Evolutionary conservation across 495 filamentous ascomycete genomes (phyloP), one percentile per base, ranked within the genome.

Genomic region (Xylaria telfairii): DNA sequence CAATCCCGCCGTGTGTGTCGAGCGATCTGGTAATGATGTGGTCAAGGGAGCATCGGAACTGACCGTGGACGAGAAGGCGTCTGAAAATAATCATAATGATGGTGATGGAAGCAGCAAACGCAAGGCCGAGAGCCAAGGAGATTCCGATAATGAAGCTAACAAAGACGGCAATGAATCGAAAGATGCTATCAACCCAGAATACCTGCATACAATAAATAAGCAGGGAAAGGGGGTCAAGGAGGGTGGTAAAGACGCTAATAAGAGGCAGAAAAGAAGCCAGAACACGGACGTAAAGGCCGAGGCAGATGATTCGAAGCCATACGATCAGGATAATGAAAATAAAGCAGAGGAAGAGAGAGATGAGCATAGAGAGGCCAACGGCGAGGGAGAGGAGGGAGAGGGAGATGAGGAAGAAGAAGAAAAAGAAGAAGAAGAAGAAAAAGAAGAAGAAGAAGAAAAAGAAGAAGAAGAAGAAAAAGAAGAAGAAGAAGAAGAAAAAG

Each of bases 1-100:
- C 19, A 86, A 92, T 70, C 89, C 88, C 2, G 89, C 87, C 53
- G 87, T 90, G 19, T 84, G 84, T 71, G 74, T 90, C 68, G 79
- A 78, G 67, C 82, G 89, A 24, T 73, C 82, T 6, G 89, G 90
- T 41, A 90, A 91, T 74, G 89, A 91, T 76, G 90, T 90, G 47
- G 89, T 90, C 42, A 91, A 91, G 77, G 79, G 81, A 62, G 84
- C 86, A 26, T 83, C 80, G 70, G 88, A 90, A 75, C 77, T 89
- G 34, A 81, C 82, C 2, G 80, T 84, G n/a, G 81, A 83, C 13
- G 71, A 80, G 41, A 84, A 83, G 51, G 68, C 59, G 17, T 30
- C 53, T 30, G 26, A 57, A 54, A 41, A 57, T 9, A 71, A 72
- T 21, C 68, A 69, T 32, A 15, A 53, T 7, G 75, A 69, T 21